Base-by-base conservation (phyloP, 2,329 filamentous ascomycete species). In the Claviceps cyperi region DNA sequence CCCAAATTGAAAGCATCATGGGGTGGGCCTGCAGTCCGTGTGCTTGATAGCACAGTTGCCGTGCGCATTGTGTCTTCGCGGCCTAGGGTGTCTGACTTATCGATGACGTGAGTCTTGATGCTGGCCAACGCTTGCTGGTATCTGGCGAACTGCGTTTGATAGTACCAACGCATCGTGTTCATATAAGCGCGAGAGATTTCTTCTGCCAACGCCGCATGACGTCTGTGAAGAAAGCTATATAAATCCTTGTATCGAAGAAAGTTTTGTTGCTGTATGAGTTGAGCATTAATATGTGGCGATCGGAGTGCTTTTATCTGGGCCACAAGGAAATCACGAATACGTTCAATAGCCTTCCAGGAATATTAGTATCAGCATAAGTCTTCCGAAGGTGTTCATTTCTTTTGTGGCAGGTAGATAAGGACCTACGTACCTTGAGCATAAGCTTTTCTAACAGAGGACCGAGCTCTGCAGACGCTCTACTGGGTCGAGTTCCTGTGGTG, bases 141-240 rank as follows among this genome's bases (percentile, higher is more conserved):
- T 36, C 91, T 82, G 3, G 79, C 81, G 62, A 98, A 98, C 64
- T 96, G 87, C 56, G 85, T 92, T 49, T 84, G 69, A 63, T 97
- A 97, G 62, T 98, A 98, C 92, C 92, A 98, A 49, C 89, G 81
- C 88, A 98, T 98, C 0, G 94, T 98, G 64, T 96, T 95, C 70
- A 94, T 83, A 61, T 98, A 98, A 3, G 94, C 92, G 63, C 88
- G 84, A 8, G 82, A 82, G 56, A 98, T 94, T 65, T 98, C 87
- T 49, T 90, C 83, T 8, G 87, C 88, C 5, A 98, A 78, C n/a
- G 79, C 75, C 1, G 84, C 72, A 59, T 97, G 89, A 56, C 91
- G 84, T 57, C 79, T 82, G 52, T 87, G 81, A 35, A 98, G 74
- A 61, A 97, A 98, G 5, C 79, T 75, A 66, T 83, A 98, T 0